phyloP scores from a whole-genome alignment of 768 basidiomycete species.

The Pulveroboletus sp. region DNA sequence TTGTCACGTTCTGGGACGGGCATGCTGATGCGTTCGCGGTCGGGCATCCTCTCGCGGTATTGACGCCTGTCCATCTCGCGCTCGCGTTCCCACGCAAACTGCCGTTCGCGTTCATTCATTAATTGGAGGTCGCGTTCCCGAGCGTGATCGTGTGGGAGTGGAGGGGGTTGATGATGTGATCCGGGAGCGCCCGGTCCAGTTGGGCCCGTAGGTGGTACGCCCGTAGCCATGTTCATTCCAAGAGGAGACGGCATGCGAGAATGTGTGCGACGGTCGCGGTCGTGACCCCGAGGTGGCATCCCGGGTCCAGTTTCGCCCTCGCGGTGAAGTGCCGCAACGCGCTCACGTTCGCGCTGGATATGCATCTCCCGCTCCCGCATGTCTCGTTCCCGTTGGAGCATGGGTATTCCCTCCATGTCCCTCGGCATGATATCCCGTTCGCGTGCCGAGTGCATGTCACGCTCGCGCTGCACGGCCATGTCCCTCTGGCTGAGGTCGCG shows the following conservation, averaged over 20 bases:
- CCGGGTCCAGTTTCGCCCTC: slow-evolving; percentile 25
- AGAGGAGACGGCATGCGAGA: slow-evolving; percentile 29
- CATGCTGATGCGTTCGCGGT: slow-evolving; percentile 22
- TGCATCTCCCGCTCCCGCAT: slow-evolving; percentile 27
- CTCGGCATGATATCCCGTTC: slow-evolving; percentile 23
- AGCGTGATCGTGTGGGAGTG: slow-evolving; percentile 20
- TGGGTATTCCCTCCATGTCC: slow-evolving; percentile 23
- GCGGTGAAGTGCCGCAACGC: slow-evolving; percentile 19
- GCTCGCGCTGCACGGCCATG: slow-evolving; percentile 25
- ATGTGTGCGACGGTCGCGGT: slow-evolving; percentile 28
- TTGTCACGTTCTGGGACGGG: slow-evolving; percentile 22
- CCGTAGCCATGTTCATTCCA: slow-evolving; percentile 8
- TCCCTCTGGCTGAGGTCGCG: slow-evolving; percentile 22
- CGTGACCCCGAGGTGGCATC: slow-evolving; percentile 20
- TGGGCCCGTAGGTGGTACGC: slow-evolving; percentile 11
- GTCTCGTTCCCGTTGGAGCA: slow-evolving; percentile 25
- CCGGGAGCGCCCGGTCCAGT: slow-evolving; percentile 21
- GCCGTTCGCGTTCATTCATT: slow-evolving; percentile 23
- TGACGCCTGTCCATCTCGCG: slow-evolving; percentile 27
- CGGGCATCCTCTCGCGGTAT: slow-evolving; percentile 26
- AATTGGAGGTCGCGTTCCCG: slow-evolving; percentile 25
- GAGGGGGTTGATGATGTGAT: slow-evolving; percentile 14
- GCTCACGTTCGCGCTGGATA: slow-evolving; percentile 27
- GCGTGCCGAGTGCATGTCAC: slow-evolving; percentile 14
- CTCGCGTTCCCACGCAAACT: slow-evolving; percentile 27